Evolutionary conservation across 108 stramenopile species (phyloP).

Genomic region (Chaetoceros tenuissimus): DNA sequence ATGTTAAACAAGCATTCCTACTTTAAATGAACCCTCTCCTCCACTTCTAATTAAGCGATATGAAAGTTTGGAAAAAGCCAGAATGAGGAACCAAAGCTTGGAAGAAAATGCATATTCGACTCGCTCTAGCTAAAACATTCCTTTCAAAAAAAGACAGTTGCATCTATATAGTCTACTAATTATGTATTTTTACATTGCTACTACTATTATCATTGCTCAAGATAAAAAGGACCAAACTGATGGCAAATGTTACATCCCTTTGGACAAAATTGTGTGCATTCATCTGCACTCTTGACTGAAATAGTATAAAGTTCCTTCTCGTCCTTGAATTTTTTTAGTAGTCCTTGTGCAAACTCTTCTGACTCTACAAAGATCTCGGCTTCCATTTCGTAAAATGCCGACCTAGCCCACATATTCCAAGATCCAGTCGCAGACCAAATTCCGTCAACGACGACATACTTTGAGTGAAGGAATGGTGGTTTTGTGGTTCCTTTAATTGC

Average conservation of each 20-base stretch:
- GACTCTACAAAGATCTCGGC: slow-evolving; percentile 18
- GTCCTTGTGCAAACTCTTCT: slow-evolving; percentile 5
- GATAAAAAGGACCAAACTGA: slow-evolving; percentile 19
- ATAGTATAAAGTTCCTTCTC: slow-evolving; percentile 11
- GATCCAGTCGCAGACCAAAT: slow-evolving; percentile 11
- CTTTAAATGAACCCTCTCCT: too few relatives aligned
- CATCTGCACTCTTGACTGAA: slow-evolving; percentile 10
- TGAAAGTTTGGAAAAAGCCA: too few relatives aligned
- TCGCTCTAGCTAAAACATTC: too few relatives aligned
- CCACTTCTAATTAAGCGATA: too few relatives aligned
- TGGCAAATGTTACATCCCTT: slow-evolving; percentile 14
- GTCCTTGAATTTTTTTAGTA: slow-evolving; percentile 11
- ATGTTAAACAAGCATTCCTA: too few relatives aligned
- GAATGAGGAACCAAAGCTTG: too few relatives aligned
- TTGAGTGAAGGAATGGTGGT: slow-evolving; percentile 21
- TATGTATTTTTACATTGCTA: too few relatives aligned
- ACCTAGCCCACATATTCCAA: slow-evolving; percentile 21
- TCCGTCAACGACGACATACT: slow-evolving; percentile 22
- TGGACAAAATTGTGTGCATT: slow-evolving; percentile 16
- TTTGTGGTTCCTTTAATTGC: slow-evolving; percentile 3
- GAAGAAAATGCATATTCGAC: too few relatives aligned
- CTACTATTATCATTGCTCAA: too few relatives aligned
- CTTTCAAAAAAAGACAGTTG: too few relatives aligned
- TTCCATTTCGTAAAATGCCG: slow-evolving; percentile 19
- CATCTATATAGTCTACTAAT: too few relatives aligned